Base-by-base conservation (phyloP, 169 alveolate species). In the Plasmodium blacklocki region DNA sequence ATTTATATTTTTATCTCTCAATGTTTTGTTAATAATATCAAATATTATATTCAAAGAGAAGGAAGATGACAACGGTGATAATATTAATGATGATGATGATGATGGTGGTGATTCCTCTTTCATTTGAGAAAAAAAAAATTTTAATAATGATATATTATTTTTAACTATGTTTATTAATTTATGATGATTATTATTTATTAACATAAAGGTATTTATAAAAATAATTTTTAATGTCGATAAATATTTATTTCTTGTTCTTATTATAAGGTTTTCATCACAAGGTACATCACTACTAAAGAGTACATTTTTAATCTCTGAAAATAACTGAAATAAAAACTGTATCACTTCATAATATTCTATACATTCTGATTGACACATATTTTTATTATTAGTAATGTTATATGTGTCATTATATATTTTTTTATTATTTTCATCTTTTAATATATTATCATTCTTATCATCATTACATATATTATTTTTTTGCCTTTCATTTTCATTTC, bases 291-390 rank as follows among this genome's bases (percentile, higher is more conserved):
- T 39, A 39, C 2, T 39, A 39, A 39, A 39, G 47, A 39, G 47
- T 5, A 39, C 9, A 39, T 39, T 39, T 32, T 67, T 67, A 29
- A 67, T 29, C 15, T 67, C 32, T 67, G 14, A 32, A 7, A 62
- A 75, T 32, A 68, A 75, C 7, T 19, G 32, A 7, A 62, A 75
- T 21, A 18, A 26, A 56, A 67, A 67, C n/a, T 29, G 8, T 14
- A 67, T 15, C 8, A 32, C 54, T 15, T 8, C 59, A 15, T 15
- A 11, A 32, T 67, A 67, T n/a, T 32, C 23, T 21, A 39, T 9
- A 39, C 0, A 39, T 39, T 39, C 47, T 0, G 47, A 5, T 39
- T 5, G 47, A 39, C 47, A 0, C 47, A 5, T 2, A 39, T 39
- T 39, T 6, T 39, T 39, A 4, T 39, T 39, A 39, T 39, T 39